Base-by-base conservation (phyloP, 129 eudicot genomes). In the Tagetes erecta region DNA sequence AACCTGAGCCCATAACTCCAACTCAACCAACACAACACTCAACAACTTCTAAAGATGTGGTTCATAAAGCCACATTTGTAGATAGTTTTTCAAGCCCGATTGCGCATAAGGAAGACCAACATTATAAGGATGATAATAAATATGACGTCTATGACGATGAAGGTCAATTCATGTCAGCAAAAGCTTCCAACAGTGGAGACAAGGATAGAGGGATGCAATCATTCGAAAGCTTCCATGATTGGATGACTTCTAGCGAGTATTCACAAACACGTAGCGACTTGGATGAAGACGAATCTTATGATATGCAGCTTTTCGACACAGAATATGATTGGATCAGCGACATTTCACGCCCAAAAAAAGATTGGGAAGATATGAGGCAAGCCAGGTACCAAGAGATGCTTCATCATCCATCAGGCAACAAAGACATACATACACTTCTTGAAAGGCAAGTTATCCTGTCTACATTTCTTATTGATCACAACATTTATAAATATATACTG, bases 351-450 rank as follows among this genome's bases (percentile, higher is more conserved):
- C 98, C 98, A 3, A 87, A 86, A 30, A 81, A 91, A 52, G 87
- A 86, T 53, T 93, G 98, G 98, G 98, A 93, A 76, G 86, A 55
- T 70, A 86, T 88, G 65, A 87, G 95, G 75, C 86, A 83, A 80
- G 92, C 76, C 20, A 84, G 98, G 84, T 93, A 93, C 57, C 89
- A 86, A 27, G 96, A 93, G 77, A 89, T 93, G 90, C 67, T 36
- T 36, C 67, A 36, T 36, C 30, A 62, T 35, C 82, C 47, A 77
- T 52, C 56, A 36, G 73, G 81, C 13, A 86, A 93, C 27, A 74
- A 59, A 57, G 98, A 93, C 49, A 90, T 93, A 62, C 80, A 81
- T 9, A 60, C 65, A 64, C 95, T 93, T 39, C 91, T 93, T 77
- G 81, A 84, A 78, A 93, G 96, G 98, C 83, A 69, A 70, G 72